phyloP scores from a whole-genome alignment of 441 rosid species.

The Hypseocharis bilobata region DNA sequence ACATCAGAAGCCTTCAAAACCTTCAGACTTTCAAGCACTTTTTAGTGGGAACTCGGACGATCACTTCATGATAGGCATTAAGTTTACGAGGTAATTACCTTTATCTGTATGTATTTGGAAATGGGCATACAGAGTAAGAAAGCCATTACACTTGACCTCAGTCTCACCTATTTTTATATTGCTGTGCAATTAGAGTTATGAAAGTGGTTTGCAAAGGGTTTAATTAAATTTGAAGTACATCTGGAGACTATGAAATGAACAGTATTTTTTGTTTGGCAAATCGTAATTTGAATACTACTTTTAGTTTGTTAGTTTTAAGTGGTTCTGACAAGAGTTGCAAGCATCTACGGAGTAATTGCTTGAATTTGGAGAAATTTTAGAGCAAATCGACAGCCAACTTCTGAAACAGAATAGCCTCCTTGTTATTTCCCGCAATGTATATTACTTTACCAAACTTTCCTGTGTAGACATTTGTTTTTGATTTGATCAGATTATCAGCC shows the following conservation, averaged over 20 bases:
- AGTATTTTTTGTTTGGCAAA: background rate
- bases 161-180: background rate
- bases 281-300: background rate
- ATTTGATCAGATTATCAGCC: background rate
- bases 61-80: constrained; percentile 76
- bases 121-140: background rate
- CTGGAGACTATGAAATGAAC: background rate
- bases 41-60: constrained; percentile 67
- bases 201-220: background rate
- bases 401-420: background rate
- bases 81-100: constrained; percentile 64
- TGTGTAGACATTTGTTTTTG: background rate
- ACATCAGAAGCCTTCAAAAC: constrained; percentile 52
- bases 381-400: background rate
- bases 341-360: background rate
- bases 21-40: constrained; percentile 71
- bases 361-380: background rate
- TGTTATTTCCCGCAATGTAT: background rate
- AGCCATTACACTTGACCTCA: background rate
- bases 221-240: background rate
- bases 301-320: background rate
- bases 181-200: background rate
- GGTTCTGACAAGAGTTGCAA: background rate
- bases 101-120: background rate
- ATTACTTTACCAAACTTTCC: background rate